phyloP scores from a whole-genome alignment of 768 basidiomycete genomes.

The Lenzites betulinus region DNA sequence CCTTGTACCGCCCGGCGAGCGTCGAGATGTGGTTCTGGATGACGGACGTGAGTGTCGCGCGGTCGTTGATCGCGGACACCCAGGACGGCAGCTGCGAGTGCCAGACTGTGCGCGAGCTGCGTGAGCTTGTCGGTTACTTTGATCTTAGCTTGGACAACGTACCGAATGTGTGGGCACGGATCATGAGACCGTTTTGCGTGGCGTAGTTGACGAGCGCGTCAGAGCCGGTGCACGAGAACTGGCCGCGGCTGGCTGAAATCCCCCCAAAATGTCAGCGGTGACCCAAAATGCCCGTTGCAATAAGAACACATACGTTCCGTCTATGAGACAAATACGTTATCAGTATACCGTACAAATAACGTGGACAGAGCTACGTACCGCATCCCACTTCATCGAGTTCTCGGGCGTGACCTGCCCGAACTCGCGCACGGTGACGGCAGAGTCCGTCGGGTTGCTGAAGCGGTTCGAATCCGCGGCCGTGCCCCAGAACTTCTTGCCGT shows the following conservation, averaged over 20 bases:
- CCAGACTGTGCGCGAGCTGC: slow-evolving; percentile 28
- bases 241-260: slow-evolving; percentile 24
- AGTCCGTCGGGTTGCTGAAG: slow-evolving; percentile 30
- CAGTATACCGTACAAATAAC: neutral
- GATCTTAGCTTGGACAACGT: neutral
- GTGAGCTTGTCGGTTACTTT: neutral
- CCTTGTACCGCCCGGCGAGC: slow-evolving; percentile 37
- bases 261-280: neutral
- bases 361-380: slow-evolving; percentile 13
- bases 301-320: slow-evolving; percentile 28
- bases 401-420: slow-evolving; percentile 37
- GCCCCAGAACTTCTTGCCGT: slow-evolving; percentile 34
- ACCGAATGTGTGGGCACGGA: slow-evolving; percentile 37
- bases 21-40: slow-evolving; percentile 39
- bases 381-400: slow-evolving; percentile 39
- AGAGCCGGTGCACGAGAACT: slow-evolving; percentile 32
- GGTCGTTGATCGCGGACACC: slow-evolving; percentile 30
- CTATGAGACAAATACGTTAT: neutral
- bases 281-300: neutral
- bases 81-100: slow-evolving; percentile 37
- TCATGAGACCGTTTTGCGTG: slow-evolving; percentile 28
- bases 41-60: slow-evolving; percentile 32
- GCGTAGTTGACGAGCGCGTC: slow-evolving; percentile 37
- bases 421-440: slow-evolving; percentile 28
- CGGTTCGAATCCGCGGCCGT: slow-evolving; percentile 33